Conservation (phyloP, 768 basidiomycete genomes). For the Hortiboletus campestris region DNA sequence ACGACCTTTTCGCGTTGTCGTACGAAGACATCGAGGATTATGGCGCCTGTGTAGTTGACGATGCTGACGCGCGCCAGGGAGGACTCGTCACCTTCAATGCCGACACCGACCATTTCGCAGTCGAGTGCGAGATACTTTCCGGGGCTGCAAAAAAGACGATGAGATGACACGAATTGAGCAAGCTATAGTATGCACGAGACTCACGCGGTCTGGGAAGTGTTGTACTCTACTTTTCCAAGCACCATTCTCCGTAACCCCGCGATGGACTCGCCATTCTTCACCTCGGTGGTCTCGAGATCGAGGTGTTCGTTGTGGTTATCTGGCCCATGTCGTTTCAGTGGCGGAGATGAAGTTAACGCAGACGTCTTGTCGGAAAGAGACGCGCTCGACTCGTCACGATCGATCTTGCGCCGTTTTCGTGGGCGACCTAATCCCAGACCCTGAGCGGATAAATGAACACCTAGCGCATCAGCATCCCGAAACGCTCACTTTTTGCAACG, state of each 20-base stretch:
- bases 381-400: neutral
- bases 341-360: conserved; percentile 2
- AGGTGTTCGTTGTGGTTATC: conserved; percentile 5
- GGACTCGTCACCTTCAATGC: conserved; percentile 13
- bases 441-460: neutral
- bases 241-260: conserved; percentile 51
- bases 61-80: conserved; percentile 33
- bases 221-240: conserved; percentile 42
- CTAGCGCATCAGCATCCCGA: neutral
- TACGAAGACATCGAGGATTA: conserved; percentile 84
- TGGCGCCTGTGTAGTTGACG: conserved; percentile 83
- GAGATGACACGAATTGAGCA: neutral
- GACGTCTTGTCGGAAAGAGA: neutral
- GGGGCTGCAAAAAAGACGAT: conserved; percentile 39
- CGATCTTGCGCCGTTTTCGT: conserved; percentile 21
- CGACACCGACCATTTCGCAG: conserved; percentile 49
- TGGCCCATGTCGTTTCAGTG: neutral
- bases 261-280: conserved; percentile 50
- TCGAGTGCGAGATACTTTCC: conserved; percentile 84
- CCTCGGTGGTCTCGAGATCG: conserved; percentile 24
- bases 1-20: conserved; percentile 82
- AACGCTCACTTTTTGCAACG: conserved; percentile 48
- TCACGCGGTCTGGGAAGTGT: conserved; percentile 44
- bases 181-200: conserved; percentile 18
- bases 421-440: conserved; percentile 6